Percentiles rank a stretch among this genome's conserved stretches.
Conservation (phyloP, 2,329 filamentous ascomycete genomes). For the Ophiocordyceps unilateralis region DNA sequence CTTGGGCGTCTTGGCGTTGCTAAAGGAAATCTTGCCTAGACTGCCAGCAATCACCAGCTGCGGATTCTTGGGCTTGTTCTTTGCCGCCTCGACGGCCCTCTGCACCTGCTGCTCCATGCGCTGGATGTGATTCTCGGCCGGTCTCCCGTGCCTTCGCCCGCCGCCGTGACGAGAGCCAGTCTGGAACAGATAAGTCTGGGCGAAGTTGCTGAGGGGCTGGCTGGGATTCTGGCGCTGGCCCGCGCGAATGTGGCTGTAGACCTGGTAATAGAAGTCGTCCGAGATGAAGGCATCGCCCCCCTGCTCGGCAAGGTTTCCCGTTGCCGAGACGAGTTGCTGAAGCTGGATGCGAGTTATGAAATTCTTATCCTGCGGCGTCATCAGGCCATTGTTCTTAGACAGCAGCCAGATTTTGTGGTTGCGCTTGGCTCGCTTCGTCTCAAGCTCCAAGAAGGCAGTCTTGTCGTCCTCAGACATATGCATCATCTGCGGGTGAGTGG, state of each 20-base stretch:
- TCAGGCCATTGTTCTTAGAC: conserved; percentile 87
- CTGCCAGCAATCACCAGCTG: conserved; percentile 93
- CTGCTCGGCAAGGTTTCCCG: conserved; percentile 67
- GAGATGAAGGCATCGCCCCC: conserved; percentile 64
- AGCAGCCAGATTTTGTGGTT: conserved; percentile 96
- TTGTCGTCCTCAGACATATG: conserved; percentile 73
- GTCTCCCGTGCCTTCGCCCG: conserved; percentile 57
- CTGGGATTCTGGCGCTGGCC: conserved; percentile 80
- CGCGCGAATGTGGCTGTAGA: conserved; percentile 85
- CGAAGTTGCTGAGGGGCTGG: conserved; percentile 88
- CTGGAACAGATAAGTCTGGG: conserved; percentile 93
- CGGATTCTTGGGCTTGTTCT: conserved; percentile 94
- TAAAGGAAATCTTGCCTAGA: conserved; percentile 95
- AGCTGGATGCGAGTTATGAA: conserved; percentile 97
- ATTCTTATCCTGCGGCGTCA: conserved; percentile 99
- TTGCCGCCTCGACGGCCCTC: conserved; percentile 88
- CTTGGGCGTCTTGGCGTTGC: conserved; percentile 94
- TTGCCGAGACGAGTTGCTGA: conserved; percentile 86
- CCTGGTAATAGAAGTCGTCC: conserved; percentile 98
- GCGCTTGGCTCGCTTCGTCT: conserved; percentile 86
- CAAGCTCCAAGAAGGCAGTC: conserved; percentile 67
- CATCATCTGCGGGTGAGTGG: conserved; percentile 30
- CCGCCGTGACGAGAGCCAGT: conserved; percentile 70
- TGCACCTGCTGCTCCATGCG: conserved; percentile 99
- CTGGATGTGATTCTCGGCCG: conserved; percentile 92